These are phyloP conservation scores for Dothideomycetes sp. DNA, from an alignment of 2,329 filamentous ascomycete species.

Conservation along the genomic window DNA sequence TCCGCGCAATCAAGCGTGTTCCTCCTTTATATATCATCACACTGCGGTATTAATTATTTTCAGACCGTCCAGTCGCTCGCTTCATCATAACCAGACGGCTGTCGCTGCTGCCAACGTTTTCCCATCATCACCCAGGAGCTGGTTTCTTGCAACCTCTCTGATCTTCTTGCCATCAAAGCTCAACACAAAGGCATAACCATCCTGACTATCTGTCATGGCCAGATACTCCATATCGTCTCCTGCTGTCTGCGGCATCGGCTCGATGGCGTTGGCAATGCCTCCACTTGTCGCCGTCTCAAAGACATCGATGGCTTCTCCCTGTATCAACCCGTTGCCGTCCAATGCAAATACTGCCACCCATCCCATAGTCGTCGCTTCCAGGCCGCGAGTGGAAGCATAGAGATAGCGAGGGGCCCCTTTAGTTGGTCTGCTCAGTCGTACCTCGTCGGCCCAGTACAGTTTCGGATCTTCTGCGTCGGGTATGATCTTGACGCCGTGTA, in stretches of 20 bases:
- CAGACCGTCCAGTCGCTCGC: background rate
- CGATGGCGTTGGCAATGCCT: slow-evolving; percentile 28
- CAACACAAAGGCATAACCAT: slow-evolving; percentile 26
- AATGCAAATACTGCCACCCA: slow-evolving; percentile 25
- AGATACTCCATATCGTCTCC: slow-evolving; percentile 22
- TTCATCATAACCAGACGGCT: slow-evolving; percentile 25
- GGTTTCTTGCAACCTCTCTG: slow-evolving; percentile 22
- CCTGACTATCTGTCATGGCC: slow-evolving; percentile 28
- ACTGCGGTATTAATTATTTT: too few species aligned
- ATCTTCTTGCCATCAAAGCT: slow-evolving; percentile 26
- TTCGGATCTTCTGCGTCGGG: slow-evolving; percentile 25
- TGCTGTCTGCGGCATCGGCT: slow-evolving; percentile 21
- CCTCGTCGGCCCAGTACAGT: slow-evolving; percentile 29
- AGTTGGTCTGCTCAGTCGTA: slow-evolving; percentile 24
- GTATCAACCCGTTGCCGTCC: slow-evolving; percentile 20
- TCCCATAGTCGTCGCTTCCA: slow-evolving; percentile 24
- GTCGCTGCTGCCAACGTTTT: slow-evolving; percentile 25
- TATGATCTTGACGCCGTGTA: slow-evolving; percentile 24
- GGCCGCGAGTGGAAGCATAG: slow-evolving; percentile 27
- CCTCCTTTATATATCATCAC: too few species aligned
- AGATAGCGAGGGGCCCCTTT: slow-evolving; percentile 22
- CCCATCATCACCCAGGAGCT: slow-evolving; percentile 23
- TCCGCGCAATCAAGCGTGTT: too few species aligned
- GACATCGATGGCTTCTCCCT: slow-evolving; percentile 23
- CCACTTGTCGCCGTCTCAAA: slow-evolving; percentile 29